phyloP scores from a whole-genome alignment of 2,329 filamentous ascomycete species.

The Graphilbum sp. region DNA sequence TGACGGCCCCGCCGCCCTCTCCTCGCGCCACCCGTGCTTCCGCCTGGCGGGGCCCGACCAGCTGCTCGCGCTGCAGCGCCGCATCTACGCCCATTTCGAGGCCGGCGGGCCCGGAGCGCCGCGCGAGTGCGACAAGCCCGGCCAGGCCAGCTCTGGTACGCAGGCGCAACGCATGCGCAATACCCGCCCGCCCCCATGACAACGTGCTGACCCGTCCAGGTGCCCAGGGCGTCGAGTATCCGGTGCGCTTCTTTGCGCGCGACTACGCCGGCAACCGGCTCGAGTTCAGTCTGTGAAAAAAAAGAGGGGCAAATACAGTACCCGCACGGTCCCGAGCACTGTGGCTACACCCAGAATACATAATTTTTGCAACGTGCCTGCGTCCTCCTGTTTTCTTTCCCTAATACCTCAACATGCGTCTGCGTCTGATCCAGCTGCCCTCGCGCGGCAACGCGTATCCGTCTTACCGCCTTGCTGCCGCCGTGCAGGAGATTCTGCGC shows the following conservation, averaged over 20 bases:
- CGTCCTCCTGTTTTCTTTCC: no score
- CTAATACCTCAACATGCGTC: no score
- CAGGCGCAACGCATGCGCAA: no score
- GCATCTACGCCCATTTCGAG: constrained; percentile 34
- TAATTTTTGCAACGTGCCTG: no score
- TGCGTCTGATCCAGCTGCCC: constrained; percentile 22
- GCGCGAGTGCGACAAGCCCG: constrained; percentile 36
- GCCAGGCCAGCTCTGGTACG: constrained; percentile 18
- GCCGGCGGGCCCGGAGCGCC: constrained; percentile 33
- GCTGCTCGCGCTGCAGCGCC: constrained; percentile 28
- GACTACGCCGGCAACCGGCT: constrained; percentile 38
- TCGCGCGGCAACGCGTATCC: constrained; percentile 14
- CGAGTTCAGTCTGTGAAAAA: constrained; percentile 29
- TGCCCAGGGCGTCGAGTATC: constrained; percentile 39
- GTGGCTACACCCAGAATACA: no score
- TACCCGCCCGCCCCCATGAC: no score
- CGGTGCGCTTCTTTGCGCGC: constrained; percentile 43
- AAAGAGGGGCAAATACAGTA: no score
- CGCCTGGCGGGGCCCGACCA: constrained; percentile 28
- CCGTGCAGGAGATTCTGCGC: constrained; percentile 21
- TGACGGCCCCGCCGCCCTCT: constrained; percentile 13
- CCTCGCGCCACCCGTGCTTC: constrained; percentile 42
- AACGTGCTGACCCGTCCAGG: constrained; percentile 13
- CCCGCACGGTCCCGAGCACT: no score
- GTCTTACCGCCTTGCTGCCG: constrained; percentile 20